These are phyloP conservation scores for Elasticomyces elasticus DNA, from an alignment of 495 filamentous ascomycete genomes.

Conservation along the genomic window DNA sequence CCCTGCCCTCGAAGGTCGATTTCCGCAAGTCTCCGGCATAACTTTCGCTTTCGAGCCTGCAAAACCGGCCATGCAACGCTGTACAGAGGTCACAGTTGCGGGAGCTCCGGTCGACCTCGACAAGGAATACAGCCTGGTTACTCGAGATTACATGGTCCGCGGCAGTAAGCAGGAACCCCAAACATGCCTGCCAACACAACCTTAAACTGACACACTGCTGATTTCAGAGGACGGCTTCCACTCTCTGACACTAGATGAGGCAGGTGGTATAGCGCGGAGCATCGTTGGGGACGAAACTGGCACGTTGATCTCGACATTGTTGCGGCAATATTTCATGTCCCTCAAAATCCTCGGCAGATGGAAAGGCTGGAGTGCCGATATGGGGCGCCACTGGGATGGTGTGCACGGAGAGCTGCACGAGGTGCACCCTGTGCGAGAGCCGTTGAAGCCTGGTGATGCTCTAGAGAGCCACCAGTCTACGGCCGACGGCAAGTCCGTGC, in stretches of 20 bases:
- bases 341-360: slow-evolving; percentile 69
- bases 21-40: slow-evolving; percentile 77
- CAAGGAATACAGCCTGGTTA: slow-evolving; percentile 57
- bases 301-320: slow-evolving; percentile 68
- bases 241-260: slow-evolving; percentile 56
- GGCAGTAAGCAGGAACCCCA: too few relatives aligned
- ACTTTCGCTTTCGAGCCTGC: slow-evolving; percentile 56
- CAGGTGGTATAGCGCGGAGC: slow-evolving; percentile 65
- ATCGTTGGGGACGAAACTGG: slow-evolving; percentile 78
- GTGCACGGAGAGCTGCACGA: slow-evolving; percentile 48
- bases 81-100: slow-evolving; percentile 51
- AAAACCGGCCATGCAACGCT: slow-evolving; percentile 47
- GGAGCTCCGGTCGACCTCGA: slow-evolving; percentile 49
- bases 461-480: neutral
- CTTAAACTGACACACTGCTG: too few relatives aligned
- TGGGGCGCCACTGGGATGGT: slow-evolving; percentile 51
- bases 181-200: too few relatives aligned
- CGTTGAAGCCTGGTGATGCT: slow-evolving; percentile 11
- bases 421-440: slow-evolving; percentile 23
- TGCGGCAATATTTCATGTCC: slow-evolving; percentile 82
- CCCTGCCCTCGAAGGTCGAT: slow-evolving; percentile 73
- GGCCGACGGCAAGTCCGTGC: neutral
- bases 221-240: slow-evolving; percentile 78
- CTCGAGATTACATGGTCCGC: slow-evolving; percentile 73
- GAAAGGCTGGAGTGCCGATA: slow-evolving; percentile 50